phyloP scores from a whole-genome alignment of 2,329 filamentous ascomycete genomes.

The Parascedosporium putredinis region DNA sequence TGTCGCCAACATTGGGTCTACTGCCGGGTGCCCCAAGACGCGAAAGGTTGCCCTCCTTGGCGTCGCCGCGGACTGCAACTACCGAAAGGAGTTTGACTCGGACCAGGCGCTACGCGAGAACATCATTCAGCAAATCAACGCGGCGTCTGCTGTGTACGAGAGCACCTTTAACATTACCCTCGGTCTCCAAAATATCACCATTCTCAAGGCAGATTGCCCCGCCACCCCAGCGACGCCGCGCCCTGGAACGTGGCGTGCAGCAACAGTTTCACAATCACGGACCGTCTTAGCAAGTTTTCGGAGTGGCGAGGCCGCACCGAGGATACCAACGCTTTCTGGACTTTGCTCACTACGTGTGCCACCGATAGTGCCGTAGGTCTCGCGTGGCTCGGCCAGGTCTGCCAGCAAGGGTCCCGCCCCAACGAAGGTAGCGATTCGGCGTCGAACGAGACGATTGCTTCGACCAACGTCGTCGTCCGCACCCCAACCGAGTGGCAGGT shows the following conservation, averaged over 20 bases:
- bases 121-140: conserved; percentile 75
- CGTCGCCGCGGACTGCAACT: conserved; percentile 86
- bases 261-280: conserved; percentile 52
- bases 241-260: conserved; percentile 79
- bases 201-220: conserved; percentile 68
- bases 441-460: conserved; percentile 62
- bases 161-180: conserved; percentile 89
- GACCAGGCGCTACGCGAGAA: conserved; percentile 53
- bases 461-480: conserved; percentile 80
- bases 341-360: conserved; percentile 69
- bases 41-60: conserved; percentile 86
- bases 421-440: conserved; percentile 33
- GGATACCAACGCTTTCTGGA: conserved; percentile 90
- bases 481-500: conserved; percentile 88
- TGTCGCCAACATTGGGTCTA: conserved; percentile 65
- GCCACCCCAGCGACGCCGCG: conserved; percentile 52
- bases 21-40: conserved; percentile 77
- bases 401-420: conserved; percentile 47
- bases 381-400: conserved; percentile 87
- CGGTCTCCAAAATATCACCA: conserved; percentile 74
- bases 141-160: conserved; percentile 81
- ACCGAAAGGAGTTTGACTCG: conserved; percentile 61
- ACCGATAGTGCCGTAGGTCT: conserved; percentile 80
- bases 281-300: conserved; percentile 80
- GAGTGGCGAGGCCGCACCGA: conserved; percentile 68